These are phyloP conservation scores for Penicillium sclerotiorum DNA, from an alignment of 2,329 filamentous ascomycete species.

Conservation along the genomic window DNA sequence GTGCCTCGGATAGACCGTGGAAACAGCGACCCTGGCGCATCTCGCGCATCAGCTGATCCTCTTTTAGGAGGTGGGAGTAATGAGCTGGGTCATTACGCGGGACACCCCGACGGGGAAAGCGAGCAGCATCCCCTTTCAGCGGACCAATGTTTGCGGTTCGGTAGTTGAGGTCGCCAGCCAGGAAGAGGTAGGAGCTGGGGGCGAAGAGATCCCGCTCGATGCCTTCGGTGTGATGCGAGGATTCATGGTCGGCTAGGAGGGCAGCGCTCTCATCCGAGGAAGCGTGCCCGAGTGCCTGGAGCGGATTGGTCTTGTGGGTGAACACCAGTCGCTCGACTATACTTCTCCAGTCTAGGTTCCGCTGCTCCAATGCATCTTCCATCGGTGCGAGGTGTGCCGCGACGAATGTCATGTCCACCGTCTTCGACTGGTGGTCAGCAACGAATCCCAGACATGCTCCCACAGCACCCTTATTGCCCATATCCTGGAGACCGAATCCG, in stretches of 20 bases:
- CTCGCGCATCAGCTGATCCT: conserved; percentile 81
- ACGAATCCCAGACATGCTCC: conserved; percentile 71
- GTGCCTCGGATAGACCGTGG: conserved; percentile 75
- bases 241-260: conserved; percentile 31
- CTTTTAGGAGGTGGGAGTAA: conserved; percentile 66
- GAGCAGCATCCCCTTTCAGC: conserved; percentile 55
- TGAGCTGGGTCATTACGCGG: conserved; percentile 58
- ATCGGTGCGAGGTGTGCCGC: conserved; percentile 86
- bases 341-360: conserved; percentile 86
- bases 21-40: conserved; percentile 68
- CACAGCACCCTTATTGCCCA: conserved; percentile 95
- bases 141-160: conserved; percentile 73
- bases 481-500: conserved; percentile 80
- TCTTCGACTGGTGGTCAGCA: conserved; percentile 41
- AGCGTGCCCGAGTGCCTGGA: conserved; percentile 39
- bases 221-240: conserved; percentile 33
- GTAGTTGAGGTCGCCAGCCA: conserved; percentile 94
- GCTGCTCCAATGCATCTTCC: conserved; percentile 72
- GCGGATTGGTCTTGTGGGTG: conserved; percentile 31
- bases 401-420: conserved; percentile 77
- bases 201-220: conserved; percentile 64
- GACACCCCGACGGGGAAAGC: conserved; percentile 65
- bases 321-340: conserved; percentile 84
- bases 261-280: conserved; percentile 32
- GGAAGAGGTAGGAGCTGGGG: conserved; percentile 74